Conservation (phyloP, 2,329 filamentous ascomycete genomes). For the Aspergillus flavus region DNA sequence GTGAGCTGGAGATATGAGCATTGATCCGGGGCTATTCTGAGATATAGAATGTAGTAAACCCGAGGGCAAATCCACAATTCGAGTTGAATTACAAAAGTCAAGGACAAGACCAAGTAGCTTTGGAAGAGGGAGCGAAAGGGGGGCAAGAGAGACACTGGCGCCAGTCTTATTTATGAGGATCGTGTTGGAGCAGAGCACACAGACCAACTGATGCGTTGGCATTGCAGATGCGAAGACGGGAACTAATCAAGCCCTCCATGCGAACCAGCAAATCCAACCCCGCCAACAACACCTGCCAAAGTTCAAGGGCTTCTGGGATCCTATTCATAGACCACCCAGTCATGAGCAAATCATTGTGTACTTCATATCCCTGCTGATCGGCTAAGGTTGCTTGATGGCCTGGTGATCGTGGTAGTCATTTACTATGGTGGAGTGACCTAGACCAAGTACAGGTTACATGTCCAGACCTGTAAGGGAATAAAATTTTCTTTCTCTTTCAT, state of each 20-base stretch:
- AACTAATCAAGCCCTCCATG: slow-evolving; percentile 25
- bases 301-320: slow-evolving; percentile 10
- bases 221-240: slow-evolving; percentile 31
- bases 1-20: neutral
- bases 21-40: neutral
- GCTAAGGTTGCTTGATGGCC: neutral
- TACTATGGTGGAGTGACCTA: neutral
- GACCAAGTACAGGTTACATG: neutral
- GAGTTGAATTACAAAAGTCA: neutral
- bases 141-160: slow-evolving; percentile 6
- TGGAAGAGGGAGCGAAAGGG: neutral
- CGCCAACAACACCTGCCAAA: slow-evolving; percentile 14
- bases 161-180: slow-evolving; percentile 19
- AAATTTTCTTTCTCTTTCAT: neutral
- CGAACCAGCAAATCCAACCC: slow-evolving; percentile 23
- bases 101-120: neutral
- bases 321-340: neutral
- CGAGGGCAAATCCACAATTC: neutral
- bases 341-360: neutral
- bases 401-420: neutral
- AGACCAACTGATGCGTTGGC: slow-evolving; percentile 35
- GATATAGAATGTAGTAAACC: neutral
- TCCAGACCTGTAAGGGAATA: no score
- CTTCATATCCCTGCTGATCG: neutral
- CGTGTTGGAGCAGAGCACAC: slow-evolving; percentile 24